Conservation (phyloP, 1,139 yeast genomes). For the Hansenula lynferdii region DNA sequence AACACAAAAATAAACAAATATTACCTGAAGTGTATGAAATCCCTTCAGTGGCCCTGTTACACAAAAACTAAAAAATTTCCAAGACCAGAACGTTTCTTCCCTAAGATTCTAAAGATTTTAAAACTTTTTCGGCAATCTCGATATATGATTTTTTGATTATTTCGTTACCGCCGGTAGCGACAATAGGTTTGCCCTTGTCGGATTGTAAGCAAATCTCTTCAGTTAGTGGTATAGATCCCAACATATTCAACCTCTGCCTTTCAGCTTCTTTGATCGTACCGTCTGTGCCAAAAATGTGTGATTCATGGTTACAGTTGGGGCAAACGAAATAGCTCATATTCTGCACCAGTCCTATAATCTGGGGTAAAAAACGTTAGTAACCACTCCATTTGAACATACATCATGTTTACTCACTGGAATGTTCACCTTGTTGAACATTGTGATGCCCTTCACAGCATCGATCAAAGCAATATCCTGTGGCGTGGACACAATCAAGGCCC, state of each 20-base stretch:
- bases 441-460: constrained; percentile 77
- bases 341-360: constrained; percentile 68
- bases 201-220: constrained; percentile 57
- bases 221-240: constrained; percentile 67
- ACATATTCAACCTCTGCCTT: constrained; percentile 41
- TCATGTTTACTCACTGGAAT: constrained; percentile 52
- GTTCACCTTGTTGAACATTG: constrained; percentile 69
- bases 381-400: no score
- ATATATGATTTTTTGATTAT: constrained; percentile 35
- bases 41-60: no score
- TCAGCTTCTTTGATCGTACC: constrained; percentile 61
- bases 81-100: no score
- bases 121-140: constrained; percentile 37
- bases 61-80: no score
- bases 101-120: no score
- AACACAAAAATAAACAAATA: no score
- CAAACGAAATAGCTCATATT: constrained; percentile 79
- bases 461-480: constrained; percentile 84
- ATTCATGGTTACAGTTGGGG: constrained; percentile 69
- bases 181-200: constrained; percentile 64
- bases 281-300: constrained; percentile 70
- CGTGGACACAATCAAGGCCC: constrained; percentile 79
- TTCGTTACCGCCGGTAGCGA: constrained; percentile 40
- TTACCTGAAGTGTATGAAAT: no score
- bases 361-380: background rate